phyloP scores from a whole-genome alignment of 768 basidiomycete genomes.

The Pseudohyphozyma bogoriensis region DNA sequence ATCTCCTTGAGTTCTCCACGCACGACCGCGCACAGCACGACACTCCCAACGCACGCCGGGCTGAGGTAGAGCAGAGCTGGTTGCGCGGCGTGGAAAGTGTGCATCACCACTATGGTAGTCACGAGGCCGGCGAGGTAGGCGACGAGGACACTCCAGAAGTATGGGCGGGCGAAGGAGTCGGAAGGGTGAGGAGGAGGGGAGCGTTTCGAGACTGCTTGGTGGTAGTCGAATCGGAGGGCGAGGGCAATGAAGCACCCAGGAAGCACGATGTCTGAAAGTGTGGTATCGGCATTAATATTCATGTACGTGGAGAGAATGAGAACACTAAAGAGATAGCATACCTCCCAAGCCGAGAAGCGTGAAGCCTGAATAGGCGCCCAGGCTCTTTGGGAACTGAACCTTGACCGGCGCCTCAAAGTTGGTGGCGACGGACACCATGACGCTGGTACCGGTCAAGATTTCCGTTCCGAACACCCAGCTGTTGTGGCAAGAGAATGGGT shows the following conservation, averaged over 20 bases:
- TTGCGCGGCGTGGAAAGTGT: conserved; percentile 62
- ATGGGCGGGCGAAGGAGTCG: conserved; percentile 53
- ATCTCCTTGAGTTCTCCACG: conserved; percentile 59
- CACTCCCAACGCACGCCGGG: conserved; percentile 65
- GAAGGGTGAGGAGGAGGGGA: conserved; percentile 15
- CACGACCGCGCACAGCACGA: conserved; percentile 49
- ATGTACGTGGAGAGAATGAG: too few relatives aligned
- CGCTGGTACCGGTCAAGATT: conserved; percentile 15
- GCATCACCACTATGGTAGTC: conserved; percentile 77
- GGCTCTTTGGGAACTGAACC: conserved; percentile 70
- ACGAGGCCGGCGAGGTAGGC: conserved; percentile 58
- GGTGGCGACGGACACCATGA: conserved; percentile 85
- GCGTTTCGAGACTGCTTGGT: conserved; percentile 39
- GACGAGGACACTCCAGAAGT: conserved; percentile 58
- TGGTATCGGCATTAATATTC: too few relatives aligned
- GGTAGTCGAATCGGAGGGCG: conserved; percentile 72
- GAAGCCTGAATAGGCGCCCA: conserved; percentile 51
- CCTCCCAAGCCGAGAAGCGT: conserved; percentile 87
- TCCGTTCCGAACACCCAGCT: conserved; percentile 64
- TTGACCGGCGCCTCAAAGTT: conserved; percentile 87
- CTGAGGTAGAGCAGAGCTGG: conserved; percentile 80
- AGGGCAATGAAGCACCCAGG: conserved; percentile 61
- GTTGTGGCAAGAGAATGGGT: not conserved
- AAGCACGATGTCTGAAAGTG: conserved; percentile 69
- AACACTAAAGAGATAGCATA: too few relatives aligned